Evolutionary conservation across 169 alveolate genomes (phyloP).

Genomic region (Cyclospora cayetanensis): DNA sequence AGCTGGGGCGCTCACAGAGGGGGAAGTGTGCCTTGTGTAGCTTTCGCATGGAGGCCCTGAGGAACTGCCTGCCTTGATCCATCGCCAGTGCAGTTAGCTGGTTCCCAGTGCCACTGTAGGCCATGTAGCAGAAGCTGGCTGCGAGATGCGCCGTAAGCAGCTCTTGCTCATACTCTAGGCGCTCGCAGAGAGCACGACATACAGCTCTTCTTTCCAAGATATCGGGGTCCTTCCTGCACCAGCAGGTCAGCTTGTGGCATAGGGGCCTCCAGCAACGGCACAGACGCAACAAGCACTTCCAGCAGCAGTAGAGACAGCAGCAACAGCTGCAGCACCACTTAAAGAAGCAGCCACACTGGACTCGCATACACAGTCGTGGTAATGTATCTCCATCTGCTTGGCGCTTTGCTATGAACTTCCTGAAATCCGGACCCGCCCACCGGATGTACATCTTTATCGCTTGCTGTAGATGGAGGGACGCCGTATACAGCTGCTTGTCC

Average conservation of each 20-base stretch:
- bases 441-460: neutral
- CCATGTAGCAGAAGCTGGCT: neutral
- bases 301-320: slow-evolving; percentile 39
- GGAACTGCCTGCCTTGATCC: neutral
- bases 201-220: too few species aligned
- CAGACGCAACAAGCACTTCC: neutral
- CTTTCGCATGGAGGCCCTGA: neutral
- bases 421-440: neutral
- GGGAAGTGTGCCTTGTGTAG: neutral
- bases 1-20: neutral
- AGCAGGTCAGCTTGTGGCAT: too few species aligned
- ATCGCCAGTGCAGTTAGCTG: neutral
- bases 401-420: neutral
- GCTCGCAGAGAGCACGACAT: neutral
- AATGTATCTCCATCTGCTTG: neutral
- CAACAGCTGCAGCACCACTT: slow-evolving; percentile 47
- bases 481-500: neutral
- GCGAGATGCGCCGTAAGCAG: neutral
- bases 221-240: too few species aligned
- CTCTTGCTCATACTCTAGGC: neutral
- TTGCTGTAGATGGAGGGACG: neutral
- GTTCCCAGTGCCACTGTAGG: neutral
- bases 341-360: neutral
- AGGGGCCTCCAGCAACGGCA: neutral
- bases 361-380: neutral